These are phyloP conservation scores for Emericellopsis terricola DNA, from an alignment of 495 filamentous ascomycete species.

Conservation along the genomic window DNA sequence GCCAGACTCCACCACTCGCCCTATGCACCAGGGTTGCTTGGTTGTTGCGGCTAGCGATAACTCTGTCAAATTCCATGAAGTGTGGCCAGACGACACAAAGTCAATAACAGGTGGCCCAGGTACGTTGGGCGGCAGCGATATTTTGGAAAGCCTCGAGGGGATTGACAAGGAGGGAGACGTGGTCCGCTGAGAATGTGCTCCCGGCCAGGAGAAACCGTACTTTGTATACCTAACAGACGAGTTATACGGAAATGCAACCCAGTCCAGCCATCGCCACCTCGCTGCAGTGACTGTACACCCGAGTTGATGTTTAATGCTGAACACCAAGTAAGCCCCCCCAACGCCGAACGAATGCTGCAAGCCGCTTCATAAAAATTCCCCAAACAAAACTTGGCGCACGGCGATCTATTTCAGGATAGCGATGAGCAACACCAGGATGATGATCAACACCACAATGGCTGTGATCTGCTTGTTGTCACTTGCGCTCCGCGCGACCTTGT, in stretches of 20 bases:
- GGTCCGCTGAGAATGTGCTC: conserved; percentile 39
- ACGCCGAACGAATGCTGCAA: too few relatives aligned
- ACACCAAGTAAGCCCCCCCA: too few relatives aligned
- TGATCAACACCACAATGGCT: conserved; percentile 56
- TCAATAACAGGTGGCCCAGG: conserved; percentile 38
- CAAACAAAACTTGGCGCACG: too few relatives aligned
- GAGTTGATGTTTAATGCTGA: too few relatives aligned
- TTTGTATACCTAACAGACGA: too few relatives aligned
- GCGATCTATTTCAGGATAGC: conserved; percentile 57
- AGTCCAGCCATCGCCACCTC: too few relatives aligned
- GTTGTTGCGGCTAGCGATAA: conserved; percentile 88
- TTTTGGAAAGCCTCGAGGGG: conserved; percentile 71
- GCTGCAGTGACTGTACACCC: too few relatives aligned
- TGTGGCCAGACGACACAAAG: conserved; percentile 57
- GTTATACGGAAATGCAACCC: too few relatives aligned
- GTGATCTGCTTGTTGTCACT: conserved; percentile 67
- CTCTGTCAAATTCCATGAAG: conserved; percentile 90
- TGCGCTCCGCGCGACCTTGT: conserved; percentile 50
- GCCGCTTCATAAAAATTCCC: too few relatives aligned
- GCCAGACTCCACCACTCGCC: conserved; percentile 23
- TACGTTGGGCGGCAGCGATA: conserved; percentile 68
- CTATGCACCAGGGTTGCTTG: conserved; percentile 73
- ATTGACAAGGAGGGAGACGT: conserved; percentile 58
- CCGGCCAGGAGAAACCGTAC: too few relatives aligned
- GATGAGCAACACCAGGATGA: conserved; percentile 62